Evolutionary conservation across 805 yeast species (phyloP).

Genomic region (Cyberlindnera xylosilytica): DNA sequence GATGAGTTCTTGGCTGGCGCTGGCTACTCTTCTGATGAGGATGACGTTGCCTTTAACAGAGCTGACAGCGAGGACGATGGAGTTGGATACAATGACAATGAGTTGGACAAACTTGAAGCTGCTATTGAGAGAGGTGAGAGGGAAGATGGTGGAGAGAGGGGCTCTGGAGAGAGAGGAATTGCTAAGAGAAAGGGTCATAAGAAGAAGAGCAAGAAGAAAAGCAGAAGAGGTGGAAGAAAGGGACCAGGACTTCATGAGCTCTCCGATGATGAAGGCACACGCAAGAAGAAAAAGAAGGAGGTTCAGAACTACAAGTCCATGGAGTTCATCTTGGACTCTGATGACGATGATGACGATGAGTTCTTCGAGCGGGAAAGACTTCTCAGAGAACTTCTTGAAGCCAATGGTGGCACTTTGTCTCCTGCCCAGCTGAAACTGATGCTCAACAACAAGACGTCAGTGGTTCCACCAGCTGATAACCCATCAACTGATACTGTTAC

Average conservation of each 20-base stretch:
- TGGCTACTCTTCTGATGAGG: constrained; percentile 34
- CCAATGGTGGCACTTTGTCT: constrained; percentile 16
- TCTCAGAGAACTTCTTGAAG: constrained; percentile 35
- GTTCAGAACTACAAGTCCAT: constrained; percentile 39
- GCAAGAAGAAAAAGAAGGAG: background rate
- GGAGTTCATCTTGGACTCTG: constrained; percentile 55
- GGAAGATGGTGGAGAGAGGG: too few species aligned
- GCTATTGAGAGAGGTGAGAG: constrained; percentile 11
- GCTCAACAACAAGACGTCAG: background rate
- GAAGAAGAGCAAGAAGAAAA: constrained; percentile 14
- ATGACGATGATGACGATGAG: constrained; percentile 47
- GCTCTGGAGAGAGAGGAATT: constrained; percentile 19
- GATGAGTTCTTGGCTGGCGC: constrained; percentile 30
- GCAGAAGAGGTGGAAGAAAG: constrained; percentile 5
- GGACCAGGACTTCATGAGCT: constrained; percentile 1
- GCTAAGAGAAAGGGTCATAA: constrained; percentile 20
- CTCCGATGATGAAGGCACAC: constrained; percentile 1
- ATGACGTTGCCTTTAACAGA: constrained; percentile 32
- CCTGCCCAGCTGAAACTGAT: constrained; percentile 9
- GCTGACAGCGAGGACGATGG: constrained; percentile 21
- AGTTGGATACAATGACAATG: constrained; percentile 20
- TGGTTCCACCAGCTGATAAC: background rate
- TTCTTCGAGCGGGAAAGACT: constrained; percentile 57
- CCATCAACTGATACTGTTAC: background rate
- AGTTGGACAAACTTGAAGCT: constrained; percentile 19